phyloP scores from a whole-genome alignment of 179 eudicot species.

The Patellifolia procumbens region DNA sequence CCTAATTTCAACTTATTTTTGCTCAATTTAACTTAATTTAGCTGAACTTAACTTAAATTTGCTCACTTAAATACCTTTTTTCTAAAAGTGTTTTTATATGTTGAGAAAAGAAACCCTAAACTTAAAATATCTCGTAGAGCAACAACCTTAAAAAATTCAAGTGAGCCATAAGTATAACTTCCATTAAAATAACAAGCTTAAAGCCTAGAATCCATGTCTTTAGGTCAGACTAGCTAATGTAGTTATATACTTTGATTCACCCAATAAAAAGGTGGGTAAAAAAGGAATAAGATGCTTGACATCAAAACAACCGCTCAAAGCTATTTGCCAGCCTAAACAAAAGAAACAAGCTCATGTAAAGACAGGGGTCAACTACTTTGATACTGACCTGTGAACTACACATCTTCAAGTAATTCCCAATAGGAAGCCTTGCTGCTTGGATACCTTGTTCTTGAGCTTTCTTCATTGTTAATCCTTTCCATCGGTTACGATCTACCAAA shows the following conservation, averaged over 20 bases:
- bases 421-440: slow-evolving; percentile 85
- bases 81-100: too few species aligned
- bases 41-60: too few species aligned
- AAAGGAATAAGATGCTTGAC: not conserved
- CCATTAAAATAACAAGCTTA: not conserved
- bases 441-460: slow-evolving; percentile 90
- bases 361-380: not conserved
- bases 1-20: too few species aligned
- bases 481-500: slow-evolving; percentile 87
- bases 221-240: not conserved
- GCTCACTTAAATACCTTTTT: too few species aligned
- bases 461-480: slow-evolving; percentile 93
- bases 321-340: not conserved
- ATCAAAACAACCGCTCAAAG: not conserved
- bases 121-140: not conserved
- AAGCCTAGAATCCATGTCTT: not conserved
- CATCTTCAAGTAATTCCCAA: slow-evolving; percentile 83
- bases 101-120: too few species aligned
- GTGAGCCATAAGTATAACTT: not conserved
- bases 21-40: too few species aligned
- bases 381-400: slow-evolving; percentile 80
- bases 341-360: not conserved
- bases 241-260: not conserved
- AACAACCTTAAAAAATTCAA: not conserved
- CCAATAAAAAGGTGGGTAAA: not conserved